Base-by-base conservation (phyloP, 345 rosid genomes). In the Aurinia saxatilis region DNA sequence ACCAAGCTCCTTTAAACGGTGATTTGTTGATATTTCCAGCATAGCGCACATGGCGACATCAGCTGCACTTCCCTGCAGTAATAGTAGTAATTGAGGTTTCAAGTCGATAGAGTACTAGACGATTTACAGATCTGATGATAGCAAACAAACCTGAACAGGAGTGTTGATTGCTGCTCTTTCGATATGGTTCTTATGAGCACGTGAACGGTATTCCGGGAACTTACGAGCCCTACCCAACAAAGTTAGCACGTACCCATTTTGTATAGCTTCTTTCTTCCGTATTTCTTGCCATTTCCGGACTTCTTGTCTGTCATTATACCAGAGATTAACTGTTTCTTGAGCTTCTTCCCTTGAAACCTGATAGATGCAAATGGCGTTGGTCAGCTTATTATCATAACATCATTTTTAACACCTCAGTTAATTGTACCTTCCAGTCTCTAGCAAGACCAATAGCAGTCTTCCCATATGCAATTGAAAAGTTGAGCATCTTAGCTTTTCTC, bases 31-130 rank as follows among this genome's bases (percentile, higher is more conserved):
- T 80, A 91, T 88, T 75, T 82, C 82, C 65, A 91, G 57, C 98
- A 91, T 91, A 15, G 98, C 98, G 52, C 95, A 86, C 92, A 86
- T 91, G 44, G 98, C 98, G 62, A 91, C 96, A 72, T 91, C 95
- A 69, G 98, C 98, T 35, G 98, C 98, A 79, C 98, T 91, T 54
- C 98, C 98, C 96, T 91, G n/a, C n/a, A 45, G 14, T 5, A 35
- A 34, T 7, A 44, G 45, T 21, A 21, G 62, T 31, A 18, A 18
- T 19, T 42, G 7, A 16, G 61, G 47, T 42, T 49, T 30, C 17
- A 37, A 47, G 60, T 18, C 50, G 57, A 60, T 10, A 45, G 10
- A 21, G 27, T 53, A 10, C 17, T 31, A 53, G 37, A 65, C 11
- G 5, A 36, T 14, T 53, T n/a, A 6, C 8, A 33, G 34, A 38